Conservation (phyloP, 441 rosid species). For the Erysimum pusillum region DNA sequence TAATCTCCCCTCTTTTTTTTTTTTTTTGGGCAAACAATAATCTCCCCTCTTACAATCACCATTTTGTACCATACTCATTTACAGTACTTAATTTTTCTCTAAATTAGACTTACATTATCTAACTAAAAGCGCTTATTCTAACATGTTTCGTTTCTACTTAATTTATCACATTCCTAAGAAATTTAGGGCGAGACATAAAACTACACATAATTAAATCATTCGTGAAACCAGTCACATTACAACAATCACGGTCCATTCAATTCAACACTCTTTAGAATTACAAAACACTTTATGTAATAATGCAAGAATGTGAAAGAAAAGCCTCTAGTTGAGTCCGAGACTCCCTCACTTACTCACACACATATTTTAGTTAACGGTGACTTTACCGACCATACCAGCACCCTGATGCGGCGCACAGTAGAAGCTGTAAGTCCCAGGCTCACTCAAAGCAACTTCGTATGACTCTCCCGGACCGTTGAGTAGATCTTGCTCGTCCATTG, state of each 20-base stretch:
- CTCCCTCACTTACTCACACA: slow-evolving; percentile 55
- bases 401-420: slow-evolving; percentile 97
- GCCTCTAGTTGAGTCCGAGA: slow-evolving; percentile 21
- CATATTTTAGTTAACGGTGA: slow-evolving; percentile 70
- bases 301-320: slow-evolving; percentile 30
- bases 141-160: not conserved
- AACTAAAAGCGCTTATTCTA: not conserved
- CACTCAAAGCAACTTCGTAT: slow-evolving; percentile 72
- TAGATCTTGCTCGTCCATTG: slow-evolving; percentile 79
- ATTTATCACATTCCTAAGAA: not conserved
- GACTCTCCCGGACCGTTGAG: slow-evolving; percentile 80
- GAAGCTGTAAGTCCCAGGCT: slow-evolving; percentile 79
- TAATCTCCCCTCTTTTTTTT: not conserved
- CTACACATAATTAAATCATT: slow-evolving; percentile 8
- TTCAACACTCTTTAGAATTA: slow-evolving; percentile 40
- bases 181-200: not conserved
- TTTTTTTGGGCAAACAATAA: too few relatives aligned
- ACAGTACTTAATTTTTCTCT: not conserved
- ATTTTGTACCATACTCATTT: not conserved
- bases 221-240: slow-evolving; percentile 33
- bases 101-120: not conserved
- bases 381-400: slow-evolving; percentile 95
- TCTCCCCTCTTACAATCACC: not conserved
- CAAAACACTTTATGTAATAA: slow-evolving; percentile 27
- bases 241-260: slow-evolving; percentile 28